These are phyloP conservation scores for Solanum rostratum DNA, from an alignment of 257 asterid genomes.

Conservation along the genomic window DNA sequence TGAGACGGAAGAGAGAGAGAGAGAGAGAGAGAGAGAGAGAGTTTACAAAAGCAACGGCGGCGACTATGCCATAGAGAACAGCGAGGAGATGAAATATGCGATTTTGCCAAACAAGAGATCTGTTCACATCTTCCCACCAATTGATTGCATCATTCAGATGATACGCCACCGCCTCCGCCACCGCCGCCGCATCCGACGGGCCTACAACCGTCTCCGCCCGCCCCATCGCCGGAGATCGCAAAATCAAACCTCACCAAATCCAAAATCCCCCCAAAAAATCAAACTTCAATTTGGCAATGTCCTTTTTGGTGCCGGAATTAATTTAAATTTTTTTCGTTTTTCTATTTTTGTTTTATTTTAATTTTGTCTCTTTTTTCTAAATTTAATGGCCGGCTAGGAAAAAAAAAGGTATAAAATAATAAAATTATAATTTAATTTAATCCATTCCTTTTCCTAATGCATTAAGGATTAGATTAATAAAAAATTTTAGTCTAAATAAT, in stretches of 20 bases:
- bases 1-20: background rate
- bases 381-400: background rate
- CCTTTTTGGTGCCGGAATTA: background rate
- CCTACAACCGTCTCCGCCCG: constrained; percentile 29
- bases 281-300: background rate
- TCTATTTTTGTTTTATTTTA: background rate
- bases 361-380: background rate
- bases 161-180: constrained; percentile 28
- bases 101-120: constrained; percentile 70
- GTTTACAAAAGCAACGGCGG: constrained; percentile 62
- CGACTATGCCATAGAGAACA: constrained; percentile 60
- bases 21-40: background rate
- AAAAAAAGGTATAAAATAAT: background rate
- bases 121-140: constrained; percentile 81
- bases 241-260: background rate
- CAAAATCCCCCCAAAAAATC: background rate
- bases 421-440: background rate
- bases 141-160: constrained; percentile 47
- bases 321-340: background rate
- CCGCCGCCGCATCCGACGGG: constrained; percentile 7
- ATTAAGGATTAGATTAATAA: background rate
- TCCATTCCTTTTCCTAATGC: no score
- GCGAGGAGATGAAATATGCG: constrained; percentile 66
- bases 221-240: constrained; percentile 23
- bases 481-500: background rate